phyloP scores from a whole-genome alignment of 768 basidiomycete species.

The Lactarius vividus region DNA sequence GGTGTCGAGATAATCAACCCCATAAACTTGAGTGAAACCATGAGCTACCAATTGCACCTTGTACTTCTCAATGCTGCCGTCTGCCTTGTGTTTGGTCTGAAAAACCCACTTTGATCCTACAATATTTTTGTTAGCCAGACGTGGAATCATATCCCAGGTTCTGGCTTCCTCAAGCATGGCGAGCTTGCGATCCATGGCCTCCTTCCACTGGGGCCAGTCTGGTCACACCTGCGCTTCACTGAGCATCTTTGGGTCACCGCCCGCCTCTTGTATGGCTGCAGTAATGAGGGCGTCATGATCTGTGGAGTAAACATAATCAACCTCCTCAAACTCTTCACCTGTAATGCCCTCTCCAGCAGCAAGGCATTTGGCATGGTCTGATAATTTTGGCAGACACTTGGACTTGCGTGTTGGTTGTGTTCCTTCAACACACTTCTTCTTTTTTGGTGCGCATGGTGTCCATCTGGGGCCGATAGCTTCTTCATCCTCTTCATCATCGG shows the following conservation, averaged over 20 bases:
- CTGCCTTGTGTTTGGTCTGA: no score
- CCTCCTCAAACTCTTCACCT: no score
- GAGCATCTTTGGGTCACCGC: background rate
- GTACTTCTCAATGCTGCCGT: no score
- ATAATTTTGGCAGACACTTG: background rate
- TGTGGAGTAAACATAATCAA: no score
- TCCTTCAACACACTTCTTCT: no score
- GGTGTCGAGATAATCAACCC: conserved; percentile 31
- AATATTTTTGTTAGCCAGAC: no score
- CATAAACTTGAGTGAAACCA: no score
- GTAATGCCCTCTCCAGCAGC: background rate
- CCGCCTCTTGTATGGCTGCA: background rate
- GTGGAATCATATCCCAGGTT: conserved; percentile 34
- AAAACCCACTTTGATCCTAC: no score
- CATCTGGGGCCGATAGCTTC: no score
- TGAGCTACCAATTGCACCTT: no score
- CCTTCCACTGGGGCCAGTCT: conserved; percentile 32
- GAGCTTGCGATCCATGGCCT: conserved; percentile 30
- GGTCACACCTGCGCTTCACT: conserved; percentile 30
- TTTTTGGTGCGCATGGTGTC: no score
- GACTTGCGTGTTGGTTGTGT: background rate
- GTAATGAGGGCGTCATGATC: background rate
- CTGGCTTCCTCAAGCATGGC: conserved; percentile 26
- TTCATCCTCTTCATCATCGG: no score
- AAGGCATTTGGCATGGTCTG: background rate